A percentile compares a stretch with the other conserved stretches of the same genome.
Evolutionary conservation across 805 yeast species (phyloP).

Genomic region (Zygotorulaspora danielsina): DNA sequence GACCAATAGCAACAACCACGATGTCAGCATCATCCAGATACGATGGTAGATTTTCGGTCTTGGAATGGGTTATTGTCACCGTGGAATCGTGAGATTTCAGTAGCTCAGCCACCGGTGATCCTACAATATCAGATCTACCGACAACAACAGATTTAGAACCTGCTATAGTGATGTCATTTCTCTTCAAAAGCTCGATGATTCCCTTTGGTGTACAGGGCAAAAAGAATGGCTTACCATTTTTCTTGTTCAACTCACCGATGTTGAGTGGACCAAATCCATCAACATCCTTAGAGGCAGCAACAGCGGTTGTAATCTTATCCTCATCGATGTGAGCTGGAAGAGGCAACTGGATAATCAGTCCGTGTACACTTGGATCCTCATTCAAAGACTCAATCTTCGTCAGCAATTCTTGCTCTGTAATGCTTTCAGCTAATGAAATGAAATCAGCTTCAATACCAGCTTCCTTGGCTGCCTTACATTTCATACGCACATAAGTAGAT

Average conservation of each 20-base stretch:
- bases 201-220: conserved; percentile 97
- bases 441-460: conserved; percentile 70
- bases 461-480: conserved; percentile 81
- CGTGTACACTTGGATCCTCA: conserved; percentile 73
- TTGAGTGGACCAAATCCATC: conserved; percentile 91
- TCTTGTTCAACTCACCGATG: conserved; percentile 84
- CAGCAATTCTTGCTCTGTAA: conserved; percentile 57
- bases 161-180: conserved; percentile 59
- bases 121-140: conserved; percentile 95
- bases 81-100: conserved; percentile 78
- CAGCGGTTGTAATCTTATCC: conserved; percentile 72
- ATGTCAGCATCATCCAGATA: conserved; percentile 72
- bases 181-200: conserved; percentile 70
- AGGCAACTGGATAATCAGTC: conserved; percentile 86
- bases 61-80: conserved; percentile 81
- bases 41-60: conserved; percentile 56
- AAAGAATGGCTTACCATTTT: conserved; percentile 77
- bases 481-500: conserved; percentile 85
- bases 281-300: conserved; percentile 80
- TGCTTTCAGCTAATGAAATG: conserved; percentile 58
- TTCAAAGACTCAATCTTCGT: conserved; percentile 60
- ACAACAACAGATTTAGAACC: conserved; percentile 87
- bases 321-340: conserved; percentile 79
- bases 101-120: conserved; percentile 85
- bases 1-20: conserved; percentile 76